Evolutionary conservation across 2,329 filamentous ascomycete genomes (phyloP).

Genomic region (Leptoxyphium fumago): DNA sequence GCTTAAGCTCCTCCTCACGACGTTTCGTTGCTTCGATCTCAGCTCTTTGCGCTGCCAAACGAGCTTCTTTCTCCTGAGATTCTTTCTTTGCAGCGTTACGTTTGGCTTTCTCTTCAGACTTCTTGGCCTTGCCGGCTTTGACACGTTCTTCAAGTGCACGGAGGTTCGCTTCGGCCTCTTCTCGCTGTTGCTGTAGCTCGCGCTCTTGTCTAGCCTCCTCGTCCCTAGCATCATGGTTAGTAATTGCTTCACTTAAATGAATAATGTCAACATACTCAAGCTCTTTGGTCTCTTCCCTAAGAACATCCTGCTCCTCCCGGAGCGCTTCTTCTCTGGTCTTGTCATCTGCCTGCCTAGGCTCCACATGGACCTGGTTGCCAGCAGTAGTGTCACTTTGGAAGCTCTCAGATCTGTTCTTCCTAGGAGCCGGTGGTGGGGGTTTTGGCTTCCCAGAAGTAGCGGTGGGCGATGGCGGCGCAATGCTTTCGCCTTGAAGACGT

Average conservation of each 20-base stretch:
- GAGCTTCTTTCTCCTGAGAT: conserved; percentile 74
- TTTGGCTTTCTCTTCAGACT: conserved; percentile 85
- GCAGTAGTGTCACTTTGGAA: conserved; percentile 36
- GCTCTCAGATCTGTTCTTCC: conserved; percentile 49
- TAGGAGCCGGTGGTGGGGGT: conserved; percentile 53
- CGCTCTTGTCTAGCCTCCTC: conserved; percentile 62
- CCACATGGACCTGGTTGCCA: conserved; percentile 37
- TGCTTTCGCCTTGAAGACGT: conserved; percentile 64
- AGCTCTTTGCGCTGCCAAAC: conserved; percentile 68
- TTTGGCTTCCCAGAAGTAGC: conserved; percentile 25
- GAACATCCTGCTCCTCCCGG: conserved; percentile 57
- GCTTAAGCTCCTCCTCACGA: conserved; percentile 76
- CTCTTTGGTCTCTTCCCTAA: conserved; percentile 56
- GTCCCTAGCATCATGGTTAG: conserved; percentile 39
- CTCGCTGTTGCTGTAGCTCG: conserved; percentile 64
- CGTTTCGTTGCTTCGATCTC: conserved; percentile 87
- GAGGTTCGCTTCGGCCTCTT: conserved; percentile 68
- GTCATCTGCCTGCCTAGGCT: conserved; percentile 45
- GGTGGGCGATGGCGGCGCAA: conserved; percentile 39
- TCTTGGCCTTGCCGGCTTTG: conserved; percentile 81
- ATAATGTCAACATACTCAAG: conserved; percentile 58
- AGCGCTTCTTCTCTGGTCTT: conserved; percentile 38
- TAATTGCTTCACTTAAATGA: conserved; percentile 2
- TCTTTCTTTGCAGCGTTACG: conserved; percentile 81
- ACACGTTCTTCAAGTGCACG: conserved; percentile 89